Evolutionary conservation across 352 stramenopile species (phyloP).

Genomic region (Phytophthora ramorum): DNA sequence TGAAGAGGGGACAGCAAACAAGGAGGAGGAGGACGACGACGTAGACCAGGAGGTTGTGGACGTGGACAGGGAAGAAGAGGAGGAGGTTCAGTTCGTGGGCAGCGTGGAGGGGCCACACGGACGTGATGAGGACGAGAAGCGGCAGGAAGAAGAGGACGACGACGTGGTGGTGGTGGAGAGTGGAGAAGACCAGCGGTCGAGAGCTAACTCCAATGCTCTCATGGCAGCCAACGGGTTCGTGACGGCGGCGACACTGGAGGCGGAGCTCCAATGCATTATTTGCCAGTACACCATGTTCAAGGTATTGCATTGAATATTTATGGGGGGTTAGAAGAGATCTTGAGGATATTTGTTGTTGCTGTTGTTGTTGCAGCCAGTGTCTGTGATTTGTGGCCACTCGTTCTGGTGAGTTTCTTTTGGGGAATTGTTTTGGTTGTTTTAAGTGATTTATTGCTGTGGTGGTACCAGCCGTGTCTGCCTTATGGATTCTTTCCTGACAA

Average conservation of each 20-base stretch:
- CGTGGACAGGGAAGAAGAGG: conserved; percentile 26
- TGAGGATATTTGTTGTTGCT: conserved; percentile 1
- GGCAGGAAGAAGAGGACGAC: conserved; percentile 7
- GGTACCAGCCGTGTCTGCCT: conserved; percentile 54
- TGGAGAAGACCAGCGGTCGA: conserved; percentile 13
- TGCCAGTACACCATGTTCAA: conserved; percentile 66
- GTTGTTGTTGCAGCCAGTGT: conserved; percentile 40
- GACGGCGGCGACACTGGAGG: conserved; percentile 29
- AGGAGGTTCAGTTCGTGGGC: conserved; percentile 33
- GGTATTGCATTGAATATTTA: conserved; percentile 17
- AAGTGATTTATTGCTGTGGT: conserved; percentile 4
- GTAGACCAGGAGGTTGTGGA: conserved; percentile 14
- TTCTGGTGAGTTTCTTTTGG: conserved; percentile 45
- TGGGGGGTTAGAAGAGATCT: background rate
- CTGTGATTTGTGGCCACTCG: conserved; percentile 54
- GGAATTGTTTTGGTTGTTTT: background rate
- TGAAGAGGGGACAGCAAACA: background rate
- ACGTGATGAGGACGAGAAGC: background rate
- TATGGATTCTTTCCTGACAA: conserved; percentile 54
- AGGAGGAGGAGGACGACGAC: background rate
- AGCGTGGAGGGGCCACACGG: conserved; percentile 15
- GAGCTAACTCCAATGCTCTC: conserved; percentile 21
- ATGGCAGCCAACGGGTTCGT: conserved; percentile 30
- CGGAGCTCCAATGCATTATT: conserved; percentile 62
- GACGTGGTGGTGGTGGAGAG: conserved; percentile 19